Percentiles rank a stretch among this genome's conserved stretches.
Conservation (phyloP, 108 stramenopile species). For the Cylindrotheca closterium region DNA sequence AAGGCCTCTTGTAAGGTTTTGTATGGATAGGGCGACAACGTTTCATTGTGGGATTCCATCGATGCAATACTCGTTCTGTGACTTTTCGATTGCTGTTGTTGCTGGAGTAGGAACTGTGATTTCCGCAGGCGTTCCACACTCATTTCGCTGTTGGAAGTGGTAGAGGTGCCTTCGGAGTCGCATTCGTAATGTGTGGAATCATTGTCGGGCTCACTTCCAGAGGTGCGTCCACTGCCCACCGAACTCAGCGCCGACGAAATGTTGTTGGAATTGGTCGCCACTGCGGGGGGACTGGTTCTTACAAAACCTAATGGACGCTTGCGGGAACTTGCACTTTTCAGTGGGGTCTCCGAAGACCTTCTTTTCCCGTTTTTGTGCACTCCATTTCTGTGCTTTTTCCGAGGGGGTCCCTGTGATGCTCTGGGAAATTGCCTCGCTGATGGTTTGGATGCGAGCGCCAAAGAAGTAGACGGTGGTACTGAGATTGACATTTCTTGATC, state of each 20-base stretch:
- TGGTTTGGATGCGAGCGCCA: slow-evolving; percentile 3
- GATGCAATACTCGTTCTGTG: slow-evolving; percentile 4
- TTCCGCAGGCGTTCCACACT: slow-evolving; percentile 24
- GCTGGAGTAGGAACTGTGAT: not conserved
- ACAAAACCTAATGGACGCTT: slow-evolving; percentile 37
- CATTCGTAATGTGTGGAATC: slow-evolving; percentile 55
- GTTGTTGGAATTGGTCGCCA: slow-evolving; percentile 3
- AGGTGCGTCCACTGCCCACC: slow-evolving; percentile 33
- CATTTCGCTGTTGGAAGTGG: slow-evolving; percentile 44
- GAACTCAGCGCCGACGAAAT: slow-evolving; percentile 24
- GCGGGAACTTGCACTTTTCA: slow-evolving; percentile 3
- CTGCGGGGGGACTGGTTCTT: slow-evolving; percentile 7
- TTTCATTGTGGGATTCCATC: not conserved
- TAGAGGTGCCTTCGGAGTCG: slow-evolving; percentile 53
- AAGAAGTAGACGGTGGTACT: slow-evolving; percentile 3
- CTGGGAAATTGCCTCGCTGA: not conserved
- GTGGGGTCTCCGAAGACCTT: slow-evolving; percentile 16
- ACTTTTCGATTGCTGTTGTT: not conserved
- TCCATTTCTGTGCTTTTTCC: slow-evolving; percentile 33
- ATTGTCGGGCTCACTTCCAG: slow-evolving; percentile 43
- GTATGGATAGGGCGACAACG: slow-evolving; percentile 8
- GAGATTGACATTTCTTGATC: slow-evolving; percentile 7
- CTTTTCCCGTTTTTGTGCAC: slow-evolving; percentile 12
- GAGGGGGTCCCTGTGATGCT: slow-evolving; percentile 8
- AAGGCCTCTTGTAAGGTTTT: slow-evolving; percentile 40